Conservation (phyloP, 306 rosid species). For the Trifolium repens region DNA sequence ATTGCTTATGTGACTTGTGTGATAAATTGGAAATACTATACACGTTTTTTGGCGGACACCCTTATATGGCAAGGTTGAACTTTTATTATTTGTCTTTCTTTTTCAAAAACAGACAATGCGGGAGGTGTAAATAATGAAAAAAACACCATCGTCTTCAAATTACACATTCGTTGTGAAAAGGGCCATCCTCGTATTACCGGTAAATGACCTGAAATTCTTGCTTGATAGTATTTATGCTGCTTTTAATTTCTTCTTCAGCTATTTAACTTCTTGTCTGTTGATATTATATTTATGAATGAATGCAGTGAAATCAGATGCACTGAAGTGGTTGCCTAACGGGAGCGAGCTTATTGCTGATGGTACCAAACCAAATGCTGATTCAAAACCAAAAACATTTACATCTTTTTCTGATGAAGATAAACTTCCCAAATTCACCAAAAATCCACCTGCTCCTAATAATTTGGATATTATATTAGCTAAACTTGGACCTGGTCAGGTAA, state of each 20-base stretch:
- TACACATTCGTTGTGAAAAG: conserved; percentile 62
- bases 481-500: conserved; percentile 93
- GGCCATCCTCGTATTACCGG: conserved; percentile 65
- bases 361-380: conserved; percentile 49
- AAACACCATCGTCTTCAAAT: conserved; percentile 87
- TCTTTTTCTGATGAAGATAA: conserved; percentile 66
- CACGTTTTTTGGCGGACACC: conserved; percentile 18
- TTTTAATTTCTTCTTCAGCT: conserved; percentile 8
- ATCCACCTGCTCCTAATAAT: conserved; percentile 51
- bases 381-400: conserved; percentile 77
- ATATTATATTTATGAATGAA: conserved; percentile 45
- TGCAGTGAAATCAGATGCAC: conserved; percentile 75
- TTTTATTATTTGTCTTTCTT: conserved; percentile 27
- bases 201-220: conserved; percentile 37
- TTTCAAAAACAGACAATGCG: conserved; percentile 52
- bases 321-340: conserved; percentile 89
- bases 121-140: conserved; percentile 72
- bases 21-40: conserved; percentile 14
- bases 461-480: conserved; percentile 71
- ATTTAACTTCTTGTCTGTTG: conserved; percentile 33
- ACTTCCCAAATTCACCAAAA: conserved; percentile 66
- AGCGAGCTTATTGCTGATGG: conserved; percentile 64
- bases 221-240: conserved; percentile 15
- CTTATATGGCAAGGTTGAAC: conserved; percentile 20
- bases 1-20: conserved; percentile 7